A percentile compares a stretch with the other conserved stretches of the same genome.
phyloP scores from a whole-genome alignment of 108 stramenopile genomes.

The Nitzschia sp. region DNA sequence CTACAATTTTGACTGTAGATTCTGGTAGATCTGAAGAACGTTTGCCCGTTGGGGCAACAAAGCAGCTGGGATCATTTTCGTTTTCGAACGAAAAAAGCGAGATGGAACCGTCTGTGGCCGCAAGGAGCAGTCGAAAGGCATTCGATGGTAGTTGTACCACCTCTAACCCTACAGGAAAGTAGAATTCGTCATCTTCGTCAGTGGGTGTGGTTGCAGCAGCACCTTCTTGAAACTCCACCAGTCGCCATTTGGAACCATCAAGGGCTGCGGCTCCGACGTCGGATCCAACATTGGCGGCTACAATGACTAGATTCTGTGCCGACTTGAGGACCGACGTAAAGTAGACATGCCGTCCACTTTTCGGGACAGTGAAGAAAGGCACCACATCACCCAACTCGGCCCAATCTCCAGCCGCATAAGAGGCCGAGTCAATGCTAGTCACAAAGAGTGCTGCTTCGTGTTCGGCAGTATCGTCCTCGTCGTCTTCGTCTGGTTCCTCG shows the following conservation, averaged over 20 bases:
- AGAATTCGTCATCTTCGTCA: constrained; percentile 82
- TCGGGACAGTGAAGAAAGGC: constrained; percentile 82
- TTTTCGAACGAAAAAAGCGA: constrained; percentile 38
- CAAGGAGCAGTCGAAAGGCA: constrained; percentile 35
- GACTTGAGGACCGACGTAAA: constrained; percentile 44
- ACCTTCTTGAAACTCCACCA: constrained; percentile 78
- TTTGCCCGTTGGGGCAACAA: constrained; percentile 2
- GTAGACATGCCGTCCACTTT: constrained; percentile 71
- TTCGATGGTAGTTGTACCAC: constrained; percentile 35
- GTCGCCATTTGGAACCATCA: constrained; percentile 40
- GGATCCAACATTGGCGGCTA: constrained; percentile 73
- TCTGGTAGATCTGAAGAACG: constrained; percentile 3
- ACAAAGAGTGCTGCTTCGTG: constrained; percentile 41
- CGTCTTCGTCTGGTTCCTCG: constrained; percentile 64
- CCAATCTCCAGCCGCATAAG: constrained; percentile 31
- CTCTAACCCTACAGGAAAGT: constrained; percentile 64
- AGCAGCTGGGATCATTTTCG: constrained; percentile 25
- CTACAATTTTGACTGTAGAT: background rate
- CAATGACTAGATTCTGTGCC: constrained; percentile 45
- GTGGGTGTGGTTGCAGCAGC: constrained; percentile 60
- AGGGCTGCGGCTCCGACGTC: constrained; percentile 56
- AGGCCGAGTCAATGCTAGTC: constrained; percentile 24
- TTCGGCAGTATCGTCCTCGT: constrained; percentile 53
- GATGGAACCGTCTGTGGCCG: constrained; percentile 64
- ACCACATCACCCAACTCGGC: constrained; percentile 75